These are phyloP conservation scores for Pyrenophora graminea DNA, from an alignment of 2,329 filamentous ascomycete species.

Conservation along the genomic window DNA sequence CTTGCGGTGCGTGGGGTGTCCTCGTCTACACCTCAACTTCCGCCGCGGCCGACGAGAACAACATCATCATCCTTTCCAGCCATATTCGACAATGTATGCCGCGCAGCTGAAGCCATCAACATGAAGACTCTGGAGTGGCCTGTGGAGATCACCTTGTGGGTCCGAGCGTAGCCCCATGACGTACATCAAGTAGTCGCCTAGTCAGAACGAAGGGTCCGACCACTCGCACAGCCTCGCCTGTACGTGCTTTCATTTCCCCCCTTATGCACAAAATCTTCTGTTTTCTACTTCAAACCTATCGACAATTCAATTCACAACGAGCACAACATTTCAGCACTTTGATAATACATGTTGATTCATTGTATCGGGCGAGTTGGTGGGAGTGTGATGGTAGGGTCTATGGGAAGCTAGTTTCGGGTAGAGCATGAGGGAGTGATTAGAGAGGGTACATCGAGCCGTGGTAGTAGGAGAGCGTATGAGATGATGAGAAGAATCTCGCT, in stretches of 20 bases:
- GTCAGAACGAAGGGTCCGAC: constrained; percentile 4
- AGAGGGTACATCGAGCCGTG: constrained; percentile 14
- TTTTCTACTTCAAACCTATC: not conserved
- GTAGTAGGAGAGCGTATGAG: constrained; percentile 10
- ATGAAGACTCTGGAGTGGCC: constrained; percentile 1
- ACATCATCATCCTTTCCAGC: too few relatives aligned
- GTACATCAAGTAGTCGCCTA: constrained; percentile 9
- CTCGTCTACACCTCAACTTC: too few relatives aligned
- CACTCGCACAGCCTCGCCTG: constrained; percentile 11
- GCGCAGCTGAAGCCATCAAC: not conserved
- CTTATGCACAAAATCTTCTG: not conserved
- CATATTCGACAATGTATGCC: too few relatives aligned
- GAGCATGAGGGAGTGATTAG: constrained; percentile 24
- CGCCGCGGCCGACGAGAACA: too few relatives aligned
- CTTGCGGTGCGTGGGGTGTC: not conserved
- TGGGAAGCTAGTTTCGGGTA: constrained; percentile 9
- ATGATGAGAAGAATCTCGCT: constrained; percentile 19
- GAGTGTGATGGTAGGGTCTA: constrained; percentile 9
- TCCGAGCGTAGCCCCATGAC: constrained; percentile 14
- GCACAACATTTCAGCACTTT: constrained; percentile 2
- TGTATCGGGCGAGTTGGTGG: constrained; percentile 14
- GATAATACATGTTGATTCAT: constrained; percentile 17
- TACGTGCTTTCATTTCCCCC: constrained; percentile 4
- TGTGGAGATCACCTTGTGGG: constrained; percentile 1
- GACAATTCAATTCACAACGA: not conserved